A percentile compares a stretch with the other conserved stretches of the same genome.
phyloP scores from a whole-genome alignment of 805 yeast species.

The Zygosaccharomyces kombuchaensis region DNA sequence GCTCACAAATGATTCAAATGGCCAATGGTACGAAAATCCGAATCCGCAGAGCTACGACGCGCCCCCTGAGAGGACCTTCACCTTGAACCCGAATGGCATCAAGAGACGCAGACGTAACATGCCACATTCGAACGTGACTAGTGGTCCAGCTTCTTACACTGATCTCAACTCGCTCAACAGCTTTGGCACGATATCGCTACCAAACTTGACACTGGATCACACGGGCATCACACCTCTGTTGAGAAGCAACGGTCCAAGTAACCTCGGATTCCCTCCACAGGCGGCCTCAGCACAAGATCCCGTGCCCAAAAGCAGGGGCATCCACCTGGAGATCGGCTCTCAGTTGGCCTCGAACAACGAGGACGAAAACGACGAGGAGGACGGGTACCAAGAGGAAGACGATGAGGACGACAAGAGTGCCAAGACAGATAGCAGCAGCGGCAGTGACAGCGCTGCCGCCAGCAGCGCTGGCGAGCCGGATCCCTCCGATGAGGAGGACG shows the following conservation, averaged over 20 bases:
- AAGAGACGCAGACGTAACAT: constrained; percentile 21
- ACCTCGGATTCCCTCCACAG: constrained; percentile 3
- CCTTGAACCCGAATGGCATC: constrained; percentile 33
- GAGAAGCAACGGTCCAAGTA: constrained; percentile 5
- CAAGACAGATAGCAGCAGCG: constrained; percentile 4
- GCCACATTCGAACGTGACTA: constrained; percentile 10
- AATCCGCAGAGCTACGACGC: constrained; percentile 6
- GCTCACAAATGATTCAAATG: constrained; percentile 4
- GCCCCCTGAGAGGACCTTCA: constrained; percentile 19
- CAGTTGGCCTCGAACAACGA: constrained; percentile 11
- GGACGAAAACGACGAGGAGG: constrained; percentile 21
- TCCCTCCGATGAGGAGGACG: constrained; percentile 14
- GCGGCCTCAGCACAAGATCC: neutral
- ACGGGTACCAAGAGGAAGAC: constrained; percentile 20
- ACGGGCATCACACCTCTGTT: constrained; percentile 17
- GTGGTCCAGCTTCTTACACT: constrained; percentile 13
- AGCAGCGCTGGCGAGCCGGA: constrained; percentile 18
- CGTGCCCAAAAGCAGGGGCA: neutral
- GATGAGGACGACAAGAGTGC: constrained; percentile 10
- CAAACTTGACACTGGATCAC: constrained; percentile 21
- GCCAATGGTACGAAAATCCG: constrained; percentile 2
- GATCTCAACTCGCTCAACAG: constrained; percentile 15
- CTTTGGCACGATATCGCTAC: constrained; percentile 20
- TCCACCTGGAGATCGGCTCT: constrained; percentile 14
- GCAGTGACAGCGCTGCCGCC: constrained; percentile 11